Percentiles rank a stretch among this genome's conserved stretches.
phyloP scores from a whole-genome alignment of 2,329 filamentous ascomycete species.

The Mycogone perniciosa region DNA sequence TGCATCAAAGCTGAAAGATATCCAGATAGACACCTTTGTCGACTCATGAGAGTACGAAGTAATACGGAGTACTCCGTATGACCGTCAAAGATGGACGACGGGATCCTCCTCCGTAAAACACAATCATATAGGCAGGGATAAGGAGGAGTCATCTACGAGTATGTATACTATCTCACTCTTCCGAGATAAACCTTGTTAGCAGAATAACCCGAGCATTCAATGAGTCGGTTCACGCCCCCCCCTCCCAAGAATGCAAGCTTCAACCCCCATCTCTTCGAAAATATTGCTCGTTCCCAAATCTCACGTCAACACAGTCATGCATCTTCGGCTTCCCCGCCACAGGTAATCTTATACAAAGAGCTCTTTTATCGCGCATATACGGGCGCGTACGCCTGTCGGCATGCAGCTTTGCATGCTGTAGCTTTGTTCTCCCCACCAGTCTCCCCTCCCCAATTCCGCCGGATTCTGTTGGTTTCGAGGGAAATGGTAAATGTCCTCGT shows the following conservation, averaged over 20 bases:
- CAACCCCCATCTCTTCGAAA: neutral
- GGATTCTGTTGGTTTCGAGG: neutral
- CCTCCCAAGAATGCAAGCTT: too few relatives aligned
- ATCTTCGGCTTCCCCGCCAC: neutral
- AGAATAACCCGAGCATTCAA: neutral
- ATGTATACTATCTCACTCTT: too few relatives aligned
- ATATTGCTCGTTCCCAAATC: neutral
- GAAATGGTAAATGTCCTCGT: too few relatives aligned
- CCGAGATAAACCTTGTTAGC: too few relatives aligned
- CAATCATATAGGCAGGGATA: too few relatives aligned
- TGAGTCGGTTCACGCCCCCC: neutral
- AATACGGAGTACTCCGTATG: too few relatives aligned
- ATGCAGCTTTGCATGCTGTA: neutral
- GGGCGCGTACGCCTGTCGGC: too few relatives aligned
- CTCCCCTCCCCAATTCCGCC: neutral
- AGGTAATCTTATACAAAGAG: neutral
- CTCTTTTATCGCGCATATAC: too few relatives aligned
- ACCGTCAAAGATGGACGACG: too few relatives aligned
- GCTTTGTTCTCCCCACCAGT: neutral
- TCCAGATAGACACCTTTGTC: neutral
- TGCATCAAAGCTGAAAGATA: neutral
- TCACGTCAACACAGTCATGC: neutral
- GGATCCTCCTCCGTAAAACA: too few relatives aligned
- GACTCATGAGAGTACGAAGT: too few relatives aligned
- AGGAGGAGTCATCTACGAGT: too few relatives aligned